Conservation (phyloP, 2,329 filamentous ascomycete genomes). For the Botrytis byssoidea region DNA sequence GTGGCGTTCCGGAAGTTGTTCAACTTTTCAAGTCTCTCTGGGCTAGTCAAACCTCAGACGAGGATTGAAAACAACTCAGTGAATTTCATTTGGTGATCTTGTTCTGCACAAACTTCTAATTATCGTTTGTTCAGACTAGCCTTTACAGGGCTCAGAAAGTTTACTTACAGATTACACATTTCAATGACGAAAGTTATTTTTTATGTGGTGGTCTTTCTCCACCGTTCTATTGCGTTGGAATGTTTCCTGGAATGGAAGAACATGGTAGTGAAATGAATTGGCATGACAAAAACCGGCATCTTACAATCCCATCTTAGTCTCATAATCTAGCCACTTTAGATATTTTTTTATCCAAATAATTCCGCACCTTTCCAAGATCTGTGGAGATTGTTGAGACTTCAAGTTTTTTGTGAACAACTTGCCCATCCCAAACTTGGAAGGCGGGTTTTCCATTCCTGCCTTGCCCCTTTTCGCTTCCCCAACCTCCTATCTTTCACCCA, state of each 20-base stretch:
- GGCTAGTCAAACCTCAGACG: no score
- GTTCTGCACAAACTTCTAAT: no score
- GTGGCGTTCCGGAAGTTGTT: background rate
- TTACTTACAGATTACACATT: accelerated
- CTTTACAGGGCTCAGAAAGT: accelerated
- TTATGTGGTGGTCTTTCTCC: no score
- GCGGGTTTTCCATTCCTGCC: background rate
- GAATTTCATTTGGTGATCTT: no score
- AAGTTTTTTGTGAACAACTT: background rate
- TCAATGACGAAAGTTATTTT: accelerated
- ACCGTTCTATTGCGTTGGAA: background rate
- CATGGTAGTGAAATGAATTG: background rate
- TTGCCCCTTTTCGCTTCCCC: background rate
- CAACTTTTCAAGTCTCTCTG: background rate
- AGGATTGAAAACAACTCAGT: no score
- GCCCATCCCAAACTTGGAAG: background rate
- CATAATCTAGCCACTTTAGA: background rate
- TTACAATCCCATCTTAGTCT: background rate
- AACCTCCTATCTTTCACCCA: background rate
- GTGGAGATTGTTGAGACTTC: background rate
- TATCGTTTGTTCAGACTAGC: background rate
- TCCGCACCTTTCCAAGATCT: no score
- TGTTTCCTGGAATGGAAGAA: background rate
- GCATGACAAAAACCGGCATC: background rate
- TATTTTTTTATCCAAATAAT: background rate